A percentile compares a stretch with the other conserved stretches of the same genome.
Conservation (phyloP, 768 basidiomycete species). For the Calocybe gangraenosa region DNA sequence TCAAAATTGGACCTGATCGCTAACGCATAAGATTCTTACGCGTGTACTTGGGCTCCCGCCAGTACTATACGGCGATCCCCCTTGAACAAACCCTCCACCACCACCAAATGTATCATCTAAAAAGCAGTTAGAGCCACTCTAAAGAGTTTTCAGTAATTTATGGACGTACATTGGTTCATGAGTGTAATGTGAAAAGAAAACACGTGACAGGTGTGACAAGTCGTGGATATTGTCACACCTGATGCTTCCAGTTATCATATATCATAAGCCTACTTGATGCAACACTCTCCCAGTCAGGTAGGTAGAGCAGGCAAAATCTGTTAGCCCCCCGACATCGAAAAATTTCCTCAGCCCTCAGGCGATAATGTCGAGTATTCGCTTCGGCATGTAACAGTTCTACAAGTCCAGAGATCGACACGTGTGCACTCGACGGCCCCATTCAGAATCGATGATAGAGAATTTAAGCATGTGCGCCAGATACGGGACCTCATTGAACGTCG, state of each 20-base stretch:
- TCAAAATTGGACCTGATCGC: background rate
- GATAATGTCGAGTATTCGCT: conserved; percentile 6
- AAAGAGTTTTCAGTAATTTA: conserved; percentile 6
- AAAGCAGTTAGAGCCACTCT: no score
- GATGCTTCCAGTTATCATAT: no score
- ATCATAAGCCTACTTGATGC: no score
- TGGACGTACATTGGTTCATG: conserved; percentile 44
- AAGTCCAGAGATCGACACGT: conserved; percentile 16
- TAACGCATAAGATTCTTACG: conserved; percentile 23
- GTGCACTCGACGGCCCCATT: conserved; percentile 14
- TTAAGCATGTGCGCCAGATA: conserved; percentile 25
- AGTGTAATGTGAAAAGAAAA: background rate
- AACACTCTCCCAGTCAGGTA: conserved; percentile 1
- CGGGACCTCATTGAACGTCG: background rate
- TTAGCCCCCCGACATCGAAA: no score
- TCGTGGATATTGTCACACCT: no score
- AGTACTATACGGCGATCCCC: conserved; percentile 56
- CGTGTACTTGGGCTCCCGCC: conserved; percentile 60
- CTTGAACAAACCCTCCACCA: conserved; percentile 56
- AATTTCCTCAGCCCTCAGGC: background rate
- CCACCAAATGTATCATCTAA: conserved; percentile 38
- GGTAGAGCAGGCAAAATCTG: background rate
- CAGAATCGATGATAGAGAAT: conserved; percentile 16
- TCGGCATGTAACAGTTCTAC: conserved; percentile 28
- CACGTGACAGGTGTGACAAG: no score